Conservation (phyloP, 768 basidiomycete genomes). For the Mycena indigotica region DNA sequence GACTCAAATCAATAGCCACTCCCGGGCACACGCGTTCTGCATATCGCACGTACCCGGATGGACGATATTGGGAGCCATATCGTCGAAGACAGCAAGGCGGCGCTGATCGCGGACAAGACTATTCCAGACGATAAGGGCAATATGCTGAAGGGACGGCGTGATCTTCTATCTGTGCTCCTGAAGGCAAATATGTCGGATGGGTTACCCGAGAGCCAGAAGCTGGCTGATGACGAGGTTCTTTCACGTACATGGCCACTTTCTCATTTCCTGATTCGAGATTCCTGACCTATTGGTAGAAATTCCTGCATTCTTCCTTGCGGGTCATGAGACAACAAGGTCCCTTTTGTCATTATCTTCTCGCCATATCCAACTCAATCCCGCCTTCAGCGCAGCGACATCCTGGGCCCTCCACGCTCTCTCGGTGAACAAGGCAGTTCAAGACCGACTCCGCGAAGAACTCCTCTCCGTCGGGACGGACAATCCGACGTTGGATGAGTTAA, state of each 20-base stretch:
- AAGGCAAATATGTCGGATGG: conserved; percentile 53
- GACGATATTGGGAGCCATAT: conserved; percentile 42
- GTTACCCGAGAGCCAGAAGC: conserved; percentile 40
- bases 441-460: conserved; percentile 47
- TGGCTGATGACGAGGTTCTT: conserved; percentile 53
- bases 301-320: conserved; percentile 47
- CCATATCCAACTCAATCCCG: background rate
- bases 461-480: conserved; percentile 35
- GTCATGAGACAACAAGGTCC: conserved; percentile 22
- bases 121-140: conserved; percentile 9
- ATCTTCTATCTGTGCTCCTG: conserved; percentile 50
- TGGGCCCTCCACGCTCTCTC: conserved; percentile 50
- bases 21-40: conserved; percentile 12
- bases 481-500: conserved; percentile 47
- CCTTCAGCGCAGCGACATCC: conserved; percentile 10
- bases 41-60: conserved; percentile 32
- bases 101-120: conserved; percentile 21
- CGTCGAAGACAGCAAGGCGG: conserved; percentile 40
- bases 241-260: conserved; percentile 12
- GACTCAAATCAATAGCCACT: conserved; percentile 8
- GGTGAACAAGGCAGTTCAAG: conserved; percentile 40
- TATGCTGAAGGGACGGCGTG: conserved; percentile 36
- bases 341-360: background rate
- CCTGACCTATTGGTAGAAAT: conserved; percentile 32
- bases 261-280: background rate